Evolutionary conservation across 78 protist species (phyloP).

Genomic region (Dictyostelium firmibasis): DNA sequence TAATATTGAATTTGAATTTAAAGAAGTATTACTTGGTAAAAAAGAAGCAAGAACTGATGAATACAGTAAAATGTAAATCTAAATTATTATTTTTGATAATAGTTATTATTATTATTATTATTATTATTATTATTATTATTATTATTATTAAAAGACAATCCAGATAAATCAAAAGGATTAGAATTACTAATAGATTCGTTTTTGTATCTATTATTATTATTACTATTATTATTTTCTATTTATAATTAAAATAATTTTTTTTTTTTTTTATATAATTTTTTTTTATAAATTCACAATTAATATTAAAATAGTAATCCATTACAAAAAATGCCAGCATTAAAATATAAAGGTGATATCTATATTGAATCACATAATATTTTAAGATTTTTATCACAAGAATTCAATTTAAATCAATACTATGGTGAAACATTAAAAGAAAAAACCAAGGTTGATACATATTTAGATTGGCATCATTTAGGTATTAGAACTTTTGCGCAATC

Average conservation of each 20-base stretch:
- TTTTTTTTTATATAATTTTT: too few relatives aligned
- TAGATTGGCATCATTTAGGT: conserved; percentile 35
- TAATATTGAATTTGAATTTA: neutral
- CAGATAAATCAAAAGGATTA: too few relatives aligned
- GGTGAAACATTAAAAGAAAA: neutral
- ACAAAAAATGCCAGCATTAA: neutral
- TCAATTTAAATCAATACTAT: neutral
- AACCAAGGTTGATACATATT: neutral
- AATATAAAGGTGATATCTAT: neutral
- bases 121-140: neutral
- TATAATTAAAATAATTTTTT: too few relatives aligned
- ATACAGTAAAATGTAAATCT: neutral
- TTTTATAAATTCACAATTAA: too few relatives aligned
- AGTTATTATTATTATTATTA: neutral
- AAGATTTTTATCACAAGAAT: neutral
- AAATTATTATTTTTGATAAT: neutral
- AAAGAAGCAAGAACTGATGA: neutral
- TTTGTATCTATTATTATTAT: neutral
- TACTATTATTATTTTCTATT: neutral
- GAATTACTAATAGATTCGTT: too few relatives aligned
- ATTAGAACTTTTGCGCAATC: neutral
- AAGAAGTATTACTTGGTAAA: neutral
- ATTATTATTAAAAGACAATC: too few relatives aligned
- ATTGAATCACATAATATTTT: neutral
- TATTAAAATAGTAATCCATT: neutral